Conservation (phyloP, 306 rosid genomes). For the Trifolium pratense region DNA sequence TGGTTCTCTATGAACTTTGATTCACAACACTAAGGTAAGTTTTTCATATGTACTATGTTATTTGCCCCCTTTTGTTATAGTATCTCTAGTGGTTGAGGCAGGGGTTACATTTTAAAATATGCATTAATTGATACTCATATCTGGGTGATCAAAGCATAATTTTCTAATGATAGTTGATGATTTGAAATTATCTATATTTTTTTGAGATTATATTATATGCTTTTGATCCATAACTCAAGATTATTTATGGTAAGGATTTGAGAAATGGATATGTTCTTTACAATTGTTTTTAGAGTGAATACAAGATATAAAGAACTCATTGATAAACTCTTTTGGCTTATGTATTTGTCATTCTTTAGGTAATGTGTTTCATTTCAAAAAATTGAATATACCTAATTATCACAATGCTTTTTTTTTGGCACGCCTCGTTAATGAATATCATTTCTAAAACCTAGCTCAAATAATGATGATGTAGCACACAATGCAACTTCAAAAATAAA, state of each 20-base stretch:
- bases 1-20: conserved; percentile 26
- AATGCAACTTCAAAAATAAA: too few species aligned
- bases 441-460: background rate
- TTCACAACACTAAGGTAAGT: conserved; percentile 3
- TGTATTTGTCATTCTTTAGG: conserved; percentile 16
- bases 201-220: background rate
- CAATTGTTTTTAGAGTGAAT: background rate
- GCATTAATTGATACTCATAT: background rate
- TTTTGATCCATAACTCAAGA: background rate
- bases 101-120: conserved; percentile 4
- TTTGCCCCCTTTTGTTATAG: background rate
- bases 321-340: background rate
- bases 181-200: background rate
- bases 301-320: background rate
- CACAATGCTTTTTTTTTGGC: background rate
- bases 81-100: background rate
- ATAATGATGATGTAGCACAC: background rate
- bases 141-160: background rate
- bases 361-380: background rate
- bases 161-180: background rate
- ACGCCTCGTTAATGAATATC: background rate
- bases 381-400: background rate
- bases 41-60: conserved; percentile 10
- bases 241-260: background rate
- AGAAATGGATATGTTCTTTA: background rate